Percentiles rank a stretch among this genome's conserved stretches.
These are phyloP conservation scores for Westerdykella ornata DNA, from an alignment of 2,329 filamentous ascomycete genomes.

Conservation along the genomic window DNA sequence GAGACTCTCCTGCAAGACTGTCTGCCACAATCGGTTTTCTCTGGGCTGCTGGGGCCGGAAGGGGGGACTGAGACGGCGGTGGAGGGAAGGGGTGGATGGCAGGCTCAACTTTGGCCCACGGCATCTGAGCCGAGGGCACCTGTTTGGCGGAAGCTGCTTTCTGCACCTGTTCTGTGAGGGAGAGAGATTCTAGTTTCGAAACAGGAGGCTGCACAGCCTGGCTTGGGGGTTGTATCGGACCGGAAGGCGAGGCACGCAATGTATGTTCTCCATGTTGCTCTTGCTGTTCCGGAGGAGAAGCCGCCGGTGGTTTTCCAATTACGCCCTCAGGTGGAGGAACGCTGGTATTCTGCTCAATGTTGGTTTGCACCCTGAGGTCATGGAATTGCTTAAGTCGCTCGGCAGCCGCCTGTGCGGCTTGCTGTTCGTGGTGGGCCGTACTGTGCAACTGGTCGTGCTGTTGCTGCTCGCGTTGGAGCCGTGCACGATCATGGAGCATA, in stretches of 20 bases:
- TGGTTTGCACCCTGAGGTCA: slow-evolving; percentile 65
- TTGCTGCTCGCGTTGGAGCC: slow-evolving; percentile 56
- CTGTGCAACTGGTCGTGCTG: slow-evolving; percentile 45
- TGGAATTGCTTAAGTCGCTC: slow-evolving; percentile 81
- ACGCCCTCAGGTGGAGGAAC: slow-evolving; percentile 30
- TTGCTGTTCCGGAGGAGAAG: slow-evolving; percentile 17
- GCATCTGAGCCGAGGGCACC: slow-evolving; percentile 47
- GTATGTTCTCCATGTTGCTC: slow-evolving; percentile 16
- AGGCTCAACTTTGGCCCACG: slow-evolving; percentile 57
- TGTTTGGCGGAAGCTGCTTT: slow-evolving; percentile 60
- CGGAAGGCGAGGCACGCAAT: slow-evolving; percentile 13
- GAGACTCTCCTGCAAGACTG: slow-evolving; percentile 54
- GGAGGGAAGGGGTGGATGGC: slow-evolving; percentile 75
- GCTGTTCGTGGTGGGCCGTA: slow-evolving; percentile 23
- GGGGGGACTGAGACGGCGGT: slow-evolving; percentile 67
- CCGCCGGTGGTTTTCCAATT: slow-evolving; percentile 29
- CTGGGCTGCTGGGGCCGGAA: slow-evolving; percentile 84
- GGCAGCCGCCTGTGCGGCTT: slow-evolving; percentile 42
- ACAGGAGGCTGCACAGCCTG: slow-evolving; percentile 7
- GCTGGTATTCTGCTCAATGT: slow-evolving; percentile 43
- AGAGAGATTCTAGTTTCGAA: slow-evolving; percentile 51
- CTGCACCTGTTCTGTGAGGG: slow-evolving; percentile 77
- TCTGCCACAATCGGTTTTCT: slow-evolving; percentile 81
- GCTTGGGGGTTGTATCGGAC: slow-evolving; percentile 1
- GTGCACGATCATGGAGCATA: slow-evolving; percentile 56